Conservation (phyloP, 305 asterid genomes). For the Fraxinus platypoda region DNA sequence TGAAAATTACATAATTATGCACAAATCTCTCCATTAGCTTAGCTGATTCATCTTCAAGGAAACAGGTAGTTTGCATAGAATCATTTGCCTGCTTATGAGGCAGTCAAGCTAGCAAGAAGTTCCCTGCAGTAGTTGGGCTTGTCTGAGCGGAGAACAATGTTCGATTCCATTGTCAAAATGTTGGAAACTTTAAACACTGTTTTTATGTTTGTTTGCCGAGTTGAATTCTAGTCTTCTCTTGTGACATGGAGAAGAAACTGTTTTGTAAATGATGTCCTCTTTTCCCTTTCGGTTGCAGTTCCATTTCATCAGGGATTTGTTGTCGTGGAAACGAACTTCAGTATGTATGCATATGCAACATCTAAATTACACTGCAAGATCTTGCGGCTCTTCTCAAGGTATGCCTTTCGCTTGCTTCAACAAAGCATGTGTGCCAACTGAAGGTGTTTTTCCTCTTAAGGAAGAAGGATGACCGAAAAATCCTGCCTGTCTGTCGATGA, state of each 20-base stretch:
- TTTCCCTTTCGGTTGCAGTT: neutral
- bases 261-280: constrained; percentile 2
- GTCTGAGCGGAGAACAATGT: constrained; percentile 4
- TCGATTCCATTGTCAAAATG: constrained; percentile 10
- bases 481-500: neutral
- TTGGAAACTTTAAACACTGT: neutral
- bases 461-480: neutral
- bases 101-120: neutral
- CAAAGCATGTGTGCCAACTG: constrained; percentile 2
- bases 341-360: constrained; percentile 85
- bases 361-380: constrained; percentile 91
- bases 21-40: constrained; percentile 94
- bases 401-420: constrained; percentile 20
- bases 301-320: constrained; percentile 72
- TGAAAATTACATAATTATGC: too few species aligned
- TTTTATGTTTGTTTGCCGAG: neutral
- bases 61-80: constrained; percentile 51
- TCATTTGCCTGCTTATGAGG: neutral
- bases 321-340: constrained; percentile 94
- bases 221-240: constrained; percentile 7
- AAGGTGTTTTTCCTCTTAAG: neutral
- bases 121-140: constrained; percentile 3
- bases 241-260: constrained; percentile 1
- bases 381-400: constrained; percentile 92
- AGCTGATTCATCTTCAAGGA: constrained; percentile 84